Percentiles rank a stretch among this genome's conserved stretches.
Conservation (phyloP, 108 stramenopile species). For the Discostella stelligeroides region DNA sequence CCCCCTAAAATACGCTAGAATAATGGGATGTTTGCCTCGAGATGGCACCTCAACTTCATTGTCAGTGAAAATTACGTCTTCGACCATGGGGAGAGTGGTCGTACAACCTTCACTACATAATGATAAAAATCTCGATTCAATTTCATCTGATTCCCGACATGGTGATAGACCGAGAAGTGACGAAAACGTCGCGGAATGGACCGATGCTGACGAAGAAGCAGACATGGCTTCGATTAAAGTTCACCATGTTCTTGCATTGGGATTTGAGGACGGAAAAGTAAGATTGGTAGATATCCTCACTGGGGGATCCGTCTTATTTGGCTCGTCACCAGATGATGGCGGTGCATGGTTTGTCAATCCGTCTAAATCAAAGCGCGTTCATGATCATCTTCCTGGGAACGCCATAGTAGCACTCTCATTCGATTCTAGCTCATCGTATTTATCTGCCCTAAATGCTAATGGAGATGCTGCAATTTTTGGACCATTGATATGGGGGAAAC, state of each 20-base stretch:
- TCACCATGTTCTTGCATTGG: conserved; percentile 15
- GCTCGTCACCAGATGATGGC: conserved; percentile 13
- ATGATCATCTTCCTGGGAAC: conserved; percentile 5
- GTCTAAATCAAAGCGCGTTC: conserved; percentile 4
- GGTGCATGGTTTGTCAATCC: conserved; percentile 26
- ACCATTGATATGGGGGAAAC: conserved; percentile 38
- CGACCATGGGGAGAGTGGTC: conserved; percentile 37
- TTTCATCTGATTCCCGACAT: conserved; percentile 20
- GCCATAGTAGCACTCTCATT: conserved; percentile 42
- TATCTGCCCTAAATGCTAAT: conserved; percentile 36
- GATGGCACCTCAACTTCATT: conserved; percentile 9
- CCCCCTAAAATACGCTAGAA: conserved; percentile 40
- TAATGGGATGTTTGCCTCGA: conserved; percentile 39
- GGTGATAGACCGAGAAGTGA: not conserved
- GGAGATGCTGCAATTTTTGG: conserved; percentile 50
- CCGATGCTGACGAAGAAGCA: conserved; percentile 22
- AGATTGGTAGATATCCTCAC: conserved; percentile 19
- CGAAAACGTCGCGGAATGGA: conserved; percentile 11
- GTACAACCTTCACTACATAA: conserved; percentile 10
- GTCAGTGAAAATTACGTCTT: conserved; percentile 28
- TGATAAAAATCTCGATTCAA: conserved; percentile 8
- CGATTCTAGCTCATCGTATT: conserved; percentile 36
- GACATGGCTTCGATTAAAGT: conserved; percentile 19
- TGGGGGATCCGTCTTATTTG: conserved; percentile 23
- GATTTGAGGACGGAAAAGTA: conserved; percentile 23